These are phyloP conservation scores for Aquilaria malaccensis DNA, from an alignment of 345 rosid species.

Conservation along the genomic window DNA sequence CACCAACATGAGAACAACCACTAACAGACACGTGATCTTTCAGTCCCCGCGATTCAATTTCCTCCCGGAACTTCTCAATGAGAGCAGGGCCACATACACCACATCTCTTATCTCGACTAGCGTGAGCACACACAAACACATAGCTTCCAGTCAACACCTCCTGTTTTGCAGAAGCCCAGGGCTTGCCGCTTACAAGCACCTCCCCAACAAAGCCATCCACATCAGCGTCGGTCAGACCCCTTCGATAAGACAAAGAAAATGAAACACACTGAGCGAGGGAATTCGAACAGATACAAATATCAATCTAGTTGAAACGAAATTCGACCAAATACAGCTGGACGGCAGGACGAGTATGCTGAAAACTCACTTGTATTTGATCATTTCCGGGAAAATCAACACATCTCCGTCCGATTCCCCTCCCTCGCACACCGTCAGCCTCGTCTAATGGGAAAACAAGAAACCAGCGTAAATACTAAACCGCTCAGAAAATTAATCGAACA, in stretches of 20 bases:
- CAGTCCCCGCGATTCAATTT: conserved; percentile 56
- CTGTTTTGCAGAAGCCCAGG: conserved; percentile 60
- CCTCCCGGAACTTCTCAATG: conserved; percentile 63
- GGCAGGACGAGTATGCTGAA: background rate
- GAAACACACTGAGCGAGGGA: background rate
- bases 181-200: conserved; percentile 72
- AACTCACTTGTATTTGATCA: conserved; percentile 84
- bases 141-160: conserved; percentile 59
- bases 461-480: background rate
- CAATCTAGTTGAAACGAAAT: background rate
- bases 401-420: conserved; percentile 79
- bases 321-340: background rate
- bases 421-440: conserved; percentile 60
- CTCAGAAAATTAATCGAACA: background rate
- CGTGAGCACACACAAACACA: conserved; percentile 91
- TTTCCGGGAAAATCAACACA: conserved; percentile 84
- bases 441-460: conserved; percentile 27
- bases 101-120: conserved; percentile 83
- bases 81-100: conserved; percentile 96
- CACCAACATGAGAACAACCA: conserved; percentile 91
- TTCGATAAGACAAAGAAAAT: conserved; percentile 12
- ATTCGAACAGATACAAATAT: background rate
- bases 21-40: conserved; percentile 47
- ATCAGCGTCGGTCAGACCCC: conserved; percentile 60
- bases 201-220: conserved; percentile 81